Evolutionary conservation across 495 filamentous ascomycete genomes (phyloP), one percentile per base, ranked within the genome.

Genomic region (Rusavskia elegans): DNA sequence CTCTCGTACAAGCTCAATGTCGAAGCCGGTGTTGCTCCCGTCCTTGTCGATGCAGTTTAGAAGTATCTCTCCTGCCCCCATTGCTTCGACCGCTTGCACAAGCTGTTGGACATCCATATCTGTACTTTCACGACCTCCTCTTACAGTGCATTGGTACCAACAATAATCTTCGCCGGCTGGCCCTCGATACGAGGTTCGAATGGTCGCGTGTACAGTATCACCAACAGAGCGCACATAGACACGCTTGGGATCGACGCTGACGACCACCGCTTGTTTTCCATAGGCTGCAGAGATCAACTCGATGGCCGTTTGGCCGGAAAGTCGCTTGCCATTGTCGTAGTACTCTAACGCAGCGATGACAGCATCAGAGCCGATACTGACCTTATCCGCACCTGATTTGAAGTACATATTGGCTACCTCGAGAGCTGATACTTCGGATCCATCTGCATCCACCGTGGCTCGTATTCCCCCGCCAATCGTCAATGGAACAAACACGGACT

Each of bases 91-190:
- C 8, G 92, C 92, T 57, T 75, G 75, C 6, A 84, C 83, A 2
- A 98, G 73, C 63, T 97, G 84, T 8, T 83, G 76, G 10, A 95
- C 92, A 65, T 95, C 89, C 48, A 98, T 69, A 59, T 97, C 90
- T 19, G 87, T 75, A 9, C 82, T 85, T 68, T 98, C 92, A 37
- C 92, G 76, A 4, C 92, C 92, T 20, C 92, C 92, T 73, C 89
- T 95, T 64, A 93, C 85, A 13, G 92, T 98, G 67, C 89, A 95
- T 51, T 95, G 90, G 57, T 97, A 98, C 92, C 92, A 98, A 69
- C 87, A 95, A 67, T 79, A 85, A 48, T 68, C 68, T 68, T 96
- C 88, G 5, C 89, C 87, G 3, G 77, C 69, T 1, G 84, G 82
- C 10, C 89, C 87, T 2, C 77, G 79, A 53, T 69, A 76, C 13